Base-by-base conservation (phyloP, 106 monocot species). In the Dactylorhiza incarnata region DNA sequence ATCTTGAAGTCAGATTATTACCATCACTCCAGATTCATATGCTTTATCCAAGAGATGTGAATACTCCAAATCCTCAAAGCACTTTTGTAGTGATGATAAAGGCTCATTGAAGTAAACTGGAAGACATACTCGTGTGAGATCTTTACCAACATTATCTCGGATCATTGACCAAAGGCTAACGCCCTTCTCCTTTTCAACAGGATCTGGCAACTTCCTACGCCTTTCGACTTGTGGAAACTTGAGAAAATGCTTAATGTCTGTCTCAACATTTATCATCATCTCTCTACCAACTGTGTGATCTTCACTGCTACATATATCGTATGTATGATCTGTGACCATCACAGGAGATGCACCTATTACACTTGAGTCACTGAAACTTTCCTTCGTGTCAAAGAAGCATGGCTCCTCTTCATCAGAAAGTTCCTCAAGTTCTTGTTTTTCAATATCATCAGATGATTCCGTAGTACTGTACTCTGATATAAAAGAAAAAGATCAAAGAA, bases 111-210 rank as follows among this genome's bases (percentile, higher is more conserved):
- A 95, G 78, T 90, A 95, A 74, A 95, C 95, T 77, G 95, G 95
- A 72, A 95, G 89, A 70, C 95, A 95, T 43, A 93, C 93, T 72
- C 92, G 72, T 52, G 95, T 95, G 9, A 95, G 85, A 85, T 95
- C 95, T 77, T 93, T 95, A 63, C 95, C 95, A 74, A 95, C 87
- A 83, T 95, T 95, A 82, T 90, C 92, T 80, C 90, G 93, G 52
- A 95, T 95, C 71, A 95, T 84, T 45, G 95, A 95, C 95, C 95
- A 95, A 56, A 95, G 87, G 76, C 92, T 95, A 65, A 89, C 84
- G 79, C 90, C 83, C 80, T 88, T 92, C 75, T 93, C 95, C 53
- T 89, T 92, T 79, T 92, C 95, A 74, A 84, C 49, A 17, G 92
- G 90, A 22, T 85, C 84, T n/a, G 95, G 95, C 72, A 95, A 72